Evolutionary conservation across 306 rosid species (phyloP).

Genomic region (Quercus gilva): DNA sequence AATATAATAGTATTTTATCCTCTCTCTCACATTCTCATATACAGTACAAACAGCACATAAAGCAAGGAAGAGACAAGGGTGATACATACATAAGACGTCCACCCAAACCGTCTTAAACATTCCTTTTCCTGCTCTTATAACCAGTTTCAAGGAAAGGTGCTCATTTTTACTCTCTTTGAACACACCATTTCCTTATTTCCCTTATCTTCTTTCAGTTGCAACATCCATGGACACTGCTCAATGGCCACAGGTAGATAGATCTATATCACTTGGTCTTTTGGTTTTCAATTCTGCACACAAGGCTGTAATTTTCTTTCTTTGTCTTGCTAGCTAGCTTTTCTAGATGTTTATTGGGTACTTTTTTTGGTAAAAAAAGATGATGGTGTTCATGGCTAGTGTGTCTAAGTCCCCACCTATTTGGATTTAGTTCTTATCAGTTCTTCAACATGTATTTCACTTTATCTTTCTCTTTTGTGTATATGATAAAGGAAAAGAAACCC

Average conservation of each 20-base stretch:
- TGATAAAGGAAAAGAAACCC: slow-evolving; percentile 29
- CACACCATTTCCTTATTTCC: slow-evolving; percentile 15
- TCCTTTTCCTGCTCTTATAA: slow-evolving; percentile 35
- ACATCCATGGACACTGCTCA: slow-evolving; percentile 73
- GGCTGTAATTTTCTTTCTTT: background rate
- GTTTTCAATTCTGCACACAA: background rate
- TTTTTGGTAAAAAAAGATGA: slow-evolving; percentile 12
- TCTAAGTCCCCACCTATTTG: slow-evolving; percentile 27
- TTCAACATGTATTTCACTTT: slow-evolving; percentile 34
- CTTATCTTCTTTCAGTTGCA: slow-evolving; percentile 22
- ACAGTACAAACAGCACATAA: slow-evolving; percentile 20
- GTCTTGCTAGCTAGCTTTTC: background rate
- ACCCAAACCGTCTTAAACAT: slow-evolving; percentile 29
- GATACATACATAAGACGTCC: slow-evolving; percentile 34
- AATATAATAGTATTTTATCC: slow-evolving; percentile 1
- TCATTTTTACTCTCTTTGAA: slow-evolving; percentile 14
- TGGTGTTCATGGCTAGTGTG: slow-evolving; percentile 15
- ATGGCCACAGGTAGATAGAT: slow-evolving; percentile 70
- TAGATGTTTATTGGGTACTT: background rate
- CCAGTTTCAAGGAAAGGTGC: slow-evolving; percentile 25
- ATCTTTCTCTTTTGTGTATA: slow-evolving; percentile 40
- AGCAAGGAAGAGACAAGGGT: slow-evolving; percentile 20
- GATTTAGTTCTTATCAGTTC: slow-evolving; percentile 39
- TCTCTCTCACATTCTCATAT: slow-evolving; percentile 16
- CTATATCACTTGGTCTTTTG: background rate